Evolutionary conservation across 345 rosid genomes (phyloP), one percentile per base, ranked within the genome.

Genomic region (Citrus mangshanensis): DNA sequence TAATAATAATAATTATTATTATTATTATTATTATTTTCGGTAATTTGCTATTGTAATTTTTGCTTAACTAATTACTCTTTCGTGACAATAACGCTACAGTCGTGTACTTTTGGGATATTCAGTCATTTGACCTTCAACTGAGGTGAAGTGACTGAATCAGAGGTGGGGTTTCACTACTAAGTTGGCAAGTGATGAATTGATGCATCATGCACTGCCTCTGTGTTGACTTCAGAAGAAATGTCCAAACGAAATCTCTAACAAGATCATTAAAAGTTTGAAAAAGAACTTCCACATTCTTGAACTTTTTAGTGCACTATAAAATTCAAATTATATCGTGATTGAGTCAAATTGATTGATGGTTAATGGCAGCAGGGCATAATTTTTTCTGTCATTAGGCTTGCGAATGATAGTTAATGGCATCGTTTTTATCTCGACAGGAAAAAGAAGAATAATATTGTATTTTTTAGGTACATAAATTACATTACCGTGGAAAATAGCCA

Each of bases 241-340:
- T 75, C 78, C 42, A 63, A 62, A 75, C 34, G 46, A 74, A 27
- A 74, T 74, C 56, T 9, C 25, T 60, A 24, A 38, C 68, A 61
- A 74, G 67, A 70, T 70, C 73, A 74, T 59, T 21, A 62, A 62
- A 74, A 62, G 77, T 30, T 63, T 12, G 19, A 63, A 65, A 62
- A 63, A 28, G 70, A 63, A 75, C 64, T 46, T 75, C 70, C 78
- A 75, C 78, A 63, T 75, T 30, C 70, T 63, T 46, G 14, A 46
- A 63, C 70, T 63, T 63, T 70, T 63, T 21, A 21, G 9, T 18
- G 8, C 77, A 46, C 70, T 63, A 28, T 46, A 75, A 63, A 46
- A 46, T 46, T 12, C 51, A 46, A 46, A 46, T 46, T 46, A 54
- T 54, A 54, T 54, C 22, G 22, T 18, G 22, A 54, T 18, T 54